phyloP scores from a whole-genome alignment of 257 asterid genomes.

The Scutellaria barbata region DNA sequence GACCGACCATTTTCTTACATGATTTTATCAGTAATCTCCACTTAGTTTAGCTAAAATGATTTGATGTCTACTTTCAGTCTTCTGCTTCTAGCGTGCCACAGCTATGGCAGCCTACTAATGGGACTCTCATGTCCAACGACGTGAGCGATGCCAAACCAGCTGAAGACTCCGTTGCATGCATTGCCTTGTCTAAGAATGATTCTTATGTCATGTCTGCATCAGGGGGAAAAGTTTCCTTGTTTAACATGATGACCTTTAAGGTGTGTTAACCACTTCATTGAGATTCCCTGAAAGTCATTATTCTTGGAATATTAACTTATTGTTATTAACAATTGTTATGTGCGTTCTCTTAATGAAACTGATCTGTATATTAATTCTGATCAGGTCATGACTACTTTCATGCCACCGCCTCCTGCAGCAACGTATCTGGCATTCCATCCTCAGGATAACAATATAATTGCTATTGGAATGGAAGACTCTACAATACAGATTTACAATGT shows the following conservation, averaged over 20 bases:
- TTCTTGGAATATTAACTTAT: neutral
- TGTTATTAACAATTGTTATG: neutral
- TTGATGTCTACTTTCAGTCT: slow-evolving; percentile 59
- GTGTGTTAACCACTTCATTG: slow-evolving; percentile 40
- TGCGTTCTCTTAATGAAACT: slow-evolving; percentile 21
- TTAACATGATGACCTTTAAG: slow-evolving; percentile 99
- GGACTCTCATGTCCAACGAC: slow-evolving; percentile 94
- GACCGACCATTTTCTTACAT: slow-evolving; percentile 10
- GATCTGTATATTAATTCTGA: slow-evolving; percentile 33
- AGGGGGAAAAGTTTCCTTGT: slow-evolving; percentile 98
- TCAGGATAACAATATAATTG: slow-evolving; percentile 89
- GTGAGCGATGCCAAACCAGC: slow-evolving; percentile 65
- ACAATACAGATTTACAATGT: slow-evolving; percentile 90
- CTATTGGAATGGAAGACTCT: slow-evolving; percentile 95
- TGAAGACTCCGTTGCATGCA: slow-evolving; percentile 88
- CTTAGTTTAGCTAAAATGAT: slow-evolving; percentile 27
- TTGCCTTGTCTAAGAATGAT: slow-evolving; percentile 95
- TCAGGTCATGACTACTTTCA: slow-evolving; percentile 97
- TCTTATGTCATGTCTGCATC: slow-evolving; percentile 99
- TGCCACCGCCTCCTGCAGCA: slow-evolving; percentile 98
- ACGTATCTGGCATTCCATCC: slow-evolving; percentile 97
- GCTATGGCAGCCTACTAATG: slow-evolving; percentile 90
- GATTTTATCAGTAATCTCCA: slow-evolving; percentile 7
- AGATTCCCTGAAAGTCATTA: slow-evolving; percentile 15
- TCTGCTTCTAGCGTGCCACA: slow-evolving; percentile 83